A percentile compares a stretch with the other conserved stretches of the same genome.
phyloP scores from a whole-genome alignment of 2,329 filamentous ascomycete genomes.

The Colletotrichum musae region DNA sequence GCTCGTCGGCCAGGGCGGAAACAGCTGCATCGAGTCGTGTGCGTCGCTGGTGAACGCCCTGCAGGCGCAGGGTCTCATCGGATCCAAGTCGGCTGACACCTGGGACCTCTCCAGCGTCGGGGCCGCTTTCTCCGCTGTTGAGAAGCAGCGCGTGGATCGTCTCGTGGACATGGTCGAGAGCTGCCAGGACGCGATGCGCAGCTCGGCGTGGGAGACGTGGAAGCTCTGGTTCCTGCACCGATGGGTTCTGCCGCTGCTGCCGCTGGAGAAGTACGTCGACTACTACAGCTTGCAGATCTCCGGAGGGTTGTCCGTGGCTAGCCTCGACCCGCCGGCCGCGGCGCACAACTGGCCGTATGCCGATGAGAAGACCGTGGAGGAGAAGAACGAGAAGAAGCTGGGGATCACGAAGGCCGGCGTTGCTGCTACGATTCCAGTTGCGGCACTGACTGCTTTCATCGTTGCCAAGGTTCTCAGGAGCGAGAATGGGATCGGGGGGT shows the following conservation, averaged over 20 bases:
- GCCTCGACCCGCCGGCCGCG: slow-evolving; percentile 2
- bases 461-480: slow-evolving; percentile 8
- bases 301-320: slow-evolving; percentile 11
- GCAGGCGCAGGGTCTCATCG: slow-evolving; percentile 4
- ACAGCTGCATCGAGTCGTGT: slow-evolving; percentile 48
- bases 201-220: slow-evolving; percentile 28
- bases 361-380: slow-evolving; percentile 24
- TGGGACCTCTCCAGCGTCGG: slow-evolving; percentile 8
- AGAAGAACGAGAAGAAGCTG: background rate
- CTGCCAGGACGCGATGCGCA: slow-evolving; percentile 35
- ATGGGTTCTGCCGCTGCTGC: slow-evolving; percentile 20
- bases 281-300: slow-evolving; percentile 29
- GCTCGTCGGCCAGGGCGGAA: slow-evolving; percentile 47
- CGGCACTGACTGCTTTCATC: slow-evolving; percentile 24
- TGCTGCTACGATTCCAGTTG: slow-evolving; percentile 13
- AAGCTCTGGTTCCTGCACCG: slow-evolving; percentile 21
- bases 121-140: slow-evolving; percentile 20
- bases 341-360: slow-evolving; percentile 31
- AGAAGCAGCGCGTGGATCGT: slow-evolving; percentile 21
- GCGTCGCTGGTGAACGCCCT: slow-evolving; percentile 46
- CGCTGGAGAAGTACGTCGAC: slow-evolving; percentile 22
- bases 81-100: background rate
- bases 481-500: slow-evolving; percentile 2
- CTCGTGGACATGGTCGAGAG: slow-evolving; percentile 24
- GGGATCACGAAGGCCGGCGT: background rate